Base-by-base conservation (phyloP, 257 asterid genomes). In the Rehmannia glutinosa region DNA sequence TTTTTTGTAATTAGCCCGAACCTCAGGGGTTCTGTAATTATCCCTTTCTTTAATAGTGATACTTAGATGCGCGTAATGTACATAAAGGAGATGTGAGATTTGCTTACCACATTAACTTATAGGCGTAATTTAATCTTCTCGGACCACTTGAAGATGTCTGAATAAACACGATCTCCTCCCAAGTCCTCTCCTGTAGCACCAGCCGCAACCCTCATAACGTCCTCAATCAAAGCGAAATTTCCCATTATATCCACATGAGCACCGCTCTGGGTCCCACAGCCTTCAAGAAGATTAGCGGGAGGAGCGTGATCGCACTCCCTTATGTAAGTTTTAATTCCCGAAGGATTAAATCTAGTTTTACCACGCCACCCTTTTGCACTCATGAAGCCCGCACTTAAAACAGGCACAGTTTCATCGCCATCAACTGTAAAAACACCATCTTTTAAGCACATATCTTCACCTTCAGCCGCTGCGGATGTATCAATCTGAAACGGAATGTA, bases 241-340 rank as follows among this genome's bases (percentile, higher is more conserved):
- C 97, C 97, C 97, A 88, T 86, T 8, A 91, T 91, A 58, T 91
- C 96, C 11, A 91, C 97, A 49, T 91, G 96, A 27, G 93, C 93
- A 0, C 93, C 95, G 20, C 97, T 91, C 88, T 86, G 96, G 15
- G 95, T 91, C 8, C 97, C 96, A 15, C 95, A 92, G 20, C 97
- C 96, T 68, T 91, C 93, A 0, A 91, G 88, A 65, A 91, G 77
- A 70, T 65, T 82, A 8, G 93, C 65, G 0, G 96, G 95, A 54
- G 95, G 97, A 27, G 96, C 87, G 53, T 91, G 97, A 20, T 80
- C 86, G 19, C 78, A 91, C 75, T 91, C 97, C 75, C 96, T 74
- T 13, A 81, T 30, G 69, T 78, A 84, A 5, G 80, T 91, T 47
- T 72, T 79, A 20, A 80, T 73, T 36, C 96, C 96, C 0, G 90